Base-by-base conservation (phyloP, 345 rosid genomes). In the Ailanthus altissimus region DNA sequence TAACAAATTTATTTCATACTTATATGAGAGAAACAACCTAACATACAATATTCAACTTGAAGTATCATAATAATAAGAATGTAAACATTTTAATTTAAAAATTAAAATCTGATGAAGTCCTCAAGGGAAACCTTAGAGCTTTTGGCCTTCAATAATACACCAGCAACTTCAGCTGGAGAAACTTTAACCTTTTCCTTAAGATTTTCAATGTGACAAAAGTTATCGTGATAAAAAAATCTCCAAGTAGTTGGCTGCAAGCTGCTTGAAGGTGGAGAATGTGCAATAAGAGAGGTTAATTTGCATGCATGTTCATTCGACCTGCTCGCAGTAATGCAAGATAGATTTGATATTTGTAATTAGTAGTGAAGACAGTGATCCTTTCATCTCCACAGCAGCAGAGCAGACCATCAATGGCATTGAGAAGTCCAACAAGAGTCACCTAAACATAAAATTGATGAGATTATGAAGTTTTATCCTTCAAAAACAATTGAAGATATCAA, bases 371-470 rank as follows among this genome's bases (percentile, higher is more conserved):
- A 5, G 82, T 75, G 51, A 87, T 80, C 85, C 86, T 78, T 77
- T 80, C 88, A 10, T 85, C 85, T 64, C 87, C 90, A 63, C 90
- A 83, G 81, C 88, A 85, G 0, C 88, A 82, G 60, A 78, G 50
- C 2, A 87, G 77, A 0, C 90, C 90, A 40, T 87, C 88, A 6
- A 81, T 80, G 43, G 81, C 81, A 46, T 87, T 85, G n/a, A 85
- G 68, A 56, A 85, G 76, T n/a, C 88, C 86, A 11, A 83, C 80
- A 10, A 87, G 81, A 0, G 84, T 87, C 50, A 85, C 77, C 83
- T 84, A 57, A 32, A 32, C 2, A 32, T 32, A 32, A n/a, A n/a
- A n/a, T n/a, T n/a, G n/a, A n/a, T n/a, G n/a, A n/a, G n/a, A n/a
- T n/a, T n/a, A n/a, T n/a, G n/a, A n/a, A n/a, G n/a, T n/a, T n/a